Percentiles rank a stretch among this genome's conserved stretches.
Conservation (phyloP, 371 early-diverging fungal species). For the Mycotypha africana region DNA sequence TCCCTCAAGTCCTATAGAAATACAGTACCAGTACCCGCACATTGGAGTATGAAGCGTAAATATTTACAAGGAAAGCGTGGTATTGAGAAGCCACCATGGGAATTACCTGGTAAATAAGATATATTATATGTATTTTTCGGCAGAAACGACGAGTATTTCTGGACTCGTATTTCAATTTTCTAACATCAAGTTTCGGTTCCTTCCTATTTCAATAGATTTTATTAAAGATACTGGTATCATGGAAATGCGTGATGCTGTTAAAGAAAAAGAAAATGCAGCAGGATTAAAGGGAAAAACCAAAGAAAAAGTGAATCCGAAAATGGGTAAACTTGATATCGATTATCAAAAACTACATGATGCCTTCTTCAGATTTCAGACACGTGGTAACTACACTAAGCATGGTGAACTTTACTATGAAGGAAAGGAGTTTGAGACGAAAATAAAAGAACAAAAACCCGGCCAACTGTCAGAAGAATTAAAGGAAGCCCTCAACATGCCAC, state of each 20-base stretch:
- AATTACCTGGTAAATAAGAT: slow-evolving; percentile 68
- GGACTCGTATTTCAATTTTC: no score
- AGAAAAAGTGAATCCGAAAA: slow-evolving; percentile 88
- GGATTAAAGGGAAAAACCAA: slow-evolving; percentile 82
- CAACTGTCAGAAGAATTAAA: slow-evolving; percentile 82
- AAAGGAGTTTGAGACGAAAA: slow-evolving; percentile 89
- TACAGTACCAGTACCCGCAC: slow-evolving; percentile 93
- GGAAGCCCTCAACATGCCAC: slow-evolving; percentile 87
- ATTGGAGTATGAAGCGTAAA: slow-evolving; percentile 96
- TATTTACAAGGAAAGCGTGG: slow-evolving; percentile 95
- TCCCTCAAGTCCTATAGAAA: slow-evolving; percentile 86
- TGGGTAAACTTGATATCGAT: slow-evolving; percentile 94
- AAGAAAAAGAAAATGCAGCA: slow-evolving; percentile 77
- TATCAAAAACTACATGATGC: slow-evolving; percentile 97
- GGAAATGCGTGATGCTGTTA: slow-evolving; percentile 89
- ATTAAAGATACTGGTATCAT: slow-evolving; percentile 97
- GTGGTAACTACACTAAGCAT: slow-evolving; percentile 75
- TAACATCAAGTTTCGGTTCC: no score
- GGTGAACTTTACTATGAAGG: slow-evolving; percentile 98
- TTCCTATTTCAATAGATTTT: slow-evolving; percentile 77
- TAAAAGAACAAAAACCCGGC: slow-evolving; percentile 89
- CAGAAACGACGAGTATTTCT: no score
- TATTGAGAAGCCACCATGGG: slow-evolving; percentile 93
- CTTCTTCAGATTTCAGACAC: slow-evolving; percentile 94
- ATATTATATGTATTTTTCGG: no score